Conservation (phyloP, 2,329 filamentous ascomycete species). For the Cladophialophora immunda region DNA sequence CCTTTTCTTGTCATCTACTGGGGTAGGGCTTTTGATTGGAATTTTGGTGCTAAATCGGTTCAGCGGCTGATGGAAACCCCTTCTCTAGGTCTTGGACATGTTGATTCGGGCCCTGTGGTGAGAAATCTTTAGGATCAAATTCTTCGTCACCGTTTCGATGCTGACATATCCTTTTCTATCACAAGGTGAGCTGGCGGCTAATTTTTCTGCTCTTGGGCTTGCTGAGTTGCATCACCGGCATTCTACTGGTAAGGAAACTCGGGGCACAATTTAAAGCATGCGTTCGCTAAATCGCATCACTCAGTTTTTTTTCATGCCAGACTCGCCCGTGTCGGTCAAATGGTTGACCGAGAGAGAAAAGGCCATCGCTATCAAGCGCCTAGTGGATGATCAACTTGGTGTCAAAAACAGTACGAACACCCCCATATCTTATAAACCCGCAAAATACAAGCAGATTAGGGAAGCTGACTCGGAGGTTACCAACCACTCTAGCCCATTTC, state of each 20-base stretch:
- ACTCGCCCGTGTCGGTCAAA: constrained; percentile 63
- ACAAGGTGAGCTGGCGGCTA: constrained; percentile 52
- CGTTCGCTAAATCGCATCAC: constrained; percentile 21
- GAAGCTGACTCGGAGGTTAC: too few species aligned
- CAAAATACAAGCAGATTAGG: too few species aligned
- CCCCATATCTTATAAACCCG: not conserved
- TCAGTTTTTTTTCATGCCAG: constrained; percentile 59
- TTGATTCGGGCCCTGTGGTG: constrained; percentile 16
- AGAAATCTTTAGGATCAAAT: not conserved
- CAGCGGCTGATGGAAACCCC: not conserved
- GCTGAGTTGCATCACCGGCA: constrained; percentile 42
- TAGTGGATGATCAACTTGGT: constrained; percentile 66
- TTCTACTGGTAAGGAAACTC: constrained; percentile 26
- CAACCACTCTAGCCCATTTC: constrained; percentile 47
- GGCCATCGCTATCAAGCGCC: constrained; percentile 63
- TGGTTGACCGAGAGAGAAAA: constrained; percentile 62
- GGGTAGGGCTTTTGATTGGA: constrained; percentile 46
- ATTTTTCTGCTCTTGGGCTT: constrained; percentile 55
- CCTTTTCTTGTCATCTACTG: constrained; percentile 62
- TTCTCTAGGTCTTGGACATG: constrained; percentile 21
- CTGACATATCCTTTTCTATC: not conserved
- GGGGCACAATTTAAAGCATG: constrained; percentile 13
- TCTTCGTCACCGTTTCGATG: too few species aligned
- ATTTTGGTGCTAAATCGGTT: too few species aligned
- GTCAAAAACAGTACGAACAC: constrained; percentile 58